Evolutionary conservation across 2,329 filamentous ascomycete genomes (phyloP), one percentile per base, ranked within the genome.

Genomic region (Juglanconis oblonga): DNA sequence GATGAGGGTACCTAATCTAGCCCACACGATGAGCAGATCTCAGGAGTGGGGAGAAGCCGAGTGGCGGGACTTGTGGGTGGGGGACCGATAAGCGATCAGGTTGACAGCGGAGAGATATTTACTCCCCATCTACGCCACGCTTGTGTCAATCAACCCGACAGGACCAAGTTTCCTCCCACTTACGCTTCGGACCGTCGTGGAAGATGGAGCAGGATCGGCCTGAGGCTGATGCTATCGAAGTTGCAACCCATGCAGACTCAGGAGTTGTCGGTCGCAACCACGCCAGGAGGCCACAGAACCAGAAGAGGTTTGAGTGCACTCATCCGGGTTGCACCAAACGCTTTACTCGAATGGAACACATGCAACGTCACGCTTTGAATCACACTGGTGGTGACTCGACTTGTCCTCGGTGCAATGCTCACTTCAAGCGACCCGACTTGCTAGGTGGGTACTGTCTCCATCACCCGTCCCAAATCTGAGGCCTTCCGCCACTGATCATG

Each of bases 341-440:
- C 14, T 86, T 86, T 67, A 83, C 81, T 31, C 76, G 84, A 7
- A 77, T 81, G 10, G 84, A 86, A 67, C 84, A 86, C 69, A 73
- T 86, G 53, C 80, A 83, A 61, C 77, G 83, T 13, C 84, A 87
- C 70, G 75, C 79, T 29, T 72, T 85, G 55, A 86, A 86, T 65
- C 84, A 86, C 66, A 74, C 75, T n/a, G 73, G 76, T 35, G 77
- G 78, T 0, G 79, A 81, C 48, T 79, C 78, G 62, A 85, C 83
- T 3, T 88, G 85, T 66, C 71, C 79, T 53, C 74, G 85, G 66
- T 88, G 86, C 64, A 78, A 79, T 59, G 82, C 83, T 33, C 82
- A 86, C 67, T 87, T 87, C 70, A 83, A 84, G 66, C 77, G 85
- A 49, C 81, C 79, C 32, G 85, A 87, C 69, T 71, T 87, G 47